Conservation (phyloP, 1,139 yeast species). For the Yamadazyma triangularis region DNA sequence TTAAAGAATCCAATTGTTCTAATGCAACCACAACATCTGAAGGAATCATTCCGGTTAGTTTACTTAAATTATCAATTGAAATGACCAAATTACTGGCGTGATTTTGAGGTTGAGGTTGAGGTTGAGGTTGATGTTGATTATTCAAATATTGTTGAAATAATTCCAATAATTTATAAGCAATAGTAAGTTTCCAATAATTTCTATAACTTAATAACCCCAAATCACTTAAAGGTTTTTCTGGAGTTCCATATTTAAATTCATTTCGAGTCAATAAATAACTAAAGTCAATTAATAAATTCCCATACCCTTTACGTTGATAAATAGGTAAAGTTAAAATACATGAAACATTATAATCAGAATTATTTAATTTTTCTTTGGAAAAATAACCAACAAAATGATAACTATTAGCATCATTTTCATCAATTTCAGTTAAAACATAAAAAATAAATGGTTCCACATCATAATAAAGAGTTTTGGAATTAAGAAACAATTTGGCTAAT, state of each 20-base stretch:
- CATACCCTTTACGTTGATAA: slow-evolving; percentile 85
- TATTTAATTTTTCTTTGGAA: slow-evolving; percentile 78
- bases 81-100: slow-evolving; percentile 21
- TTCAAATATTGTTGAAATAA: slow-evolving; percentile 22
- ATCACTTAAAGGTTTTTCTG: slow-evolving; percentile 90
- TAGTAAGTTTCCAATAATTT: slow-evolving; percentile 75
- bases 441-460: slow-evolving; percentile 95
- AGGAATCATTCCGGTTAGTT: slow-evolving; percentile 77
- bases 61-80: slow-evolving; percentile 59
- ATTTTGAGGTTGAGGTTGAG: slow-evolving; percentile 1
- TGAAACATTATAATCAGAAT: slow-evolving; percentile 76
- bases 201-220: slow-evolving; percentile 82
- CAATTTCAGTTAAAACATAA: slow-evolving; percentile 74
- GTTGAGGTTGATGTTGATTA: slow-evolving; percentile 3
- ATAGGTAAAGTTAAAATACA: slow-evolving; percentile 89
- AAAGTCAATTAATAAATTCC: slow-evolving; percentile 82
- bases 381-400: slow-evolving; percentile 92
- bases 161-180: slow-evolving; percentile 42
- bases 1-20: slow-evolving; percentile 67
- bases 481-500: slow-evolving; percentile 80
- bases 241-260: slow-evolving; percentile 83
- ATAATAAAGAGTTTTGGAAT: slow-evolving; percentile 86
- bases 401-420: slow-evolving; percentile 38
- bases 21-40: slow-evolving; percentile 86
- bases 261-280: slow-evolving; percentile 73